Conservation (phyloP, 257 asterid genomes). For the Plantago major region DNA sequence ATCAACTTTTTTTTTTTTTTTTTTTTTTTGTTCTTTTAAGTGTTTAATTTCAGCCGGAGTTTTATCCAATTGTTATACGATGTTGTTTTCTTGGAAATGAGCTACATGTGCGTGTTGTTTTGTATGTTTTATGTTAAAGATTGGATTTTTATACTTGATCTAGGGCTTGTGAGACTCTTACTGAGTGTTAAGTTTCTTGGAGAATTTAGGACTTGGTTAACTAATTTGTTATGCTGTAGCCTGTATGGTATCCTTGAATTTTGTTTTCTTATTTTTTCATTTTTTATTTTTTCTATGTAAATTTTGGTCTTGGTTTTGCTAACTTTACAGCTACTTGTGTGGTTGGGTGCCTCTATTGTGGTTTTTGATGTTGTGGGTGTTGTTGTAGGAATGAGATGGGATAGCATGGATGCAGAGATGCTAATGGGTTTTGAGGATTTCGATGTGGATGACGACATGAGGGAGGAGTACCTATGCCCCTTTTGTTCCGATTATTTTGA, state of each 20-base stretch:
- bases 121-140: neutral
- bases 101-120: neutral
- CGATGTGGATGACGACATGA: slow-evolving; percentile 49
- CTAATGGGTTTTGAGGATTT: slow-evolving; percentile 70
- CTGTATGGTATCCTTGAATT: neutral
- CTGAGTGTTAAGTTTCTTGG: neutral
- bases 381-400: slow-evolving; percentile 48
- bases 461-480: slow-evolving; percentile 70
- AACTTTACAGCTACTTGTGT: neutral
- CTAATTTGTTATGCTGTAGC: neutral
- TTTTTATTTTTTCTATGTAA: neutral
- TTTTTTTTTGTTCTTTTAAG: neutral
- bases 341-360: neutral
- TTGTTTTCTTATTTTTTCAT: neutral
- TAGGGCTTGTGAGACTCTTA: slow-evolving; percentile 4
- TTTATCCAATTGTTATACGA: neutral
- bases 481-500: slow-evolving; percentile 63
- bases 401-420: slow-evolving; percentile 55
- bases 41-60: slow-evolving; percentile 5
- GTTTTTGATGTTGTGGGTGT: slow-evolving; percentile 8
- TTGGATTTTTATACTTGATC: neutral
- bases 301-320: neutral
- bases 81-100: slow-evolving; percentile 5
- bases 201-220: neutral
- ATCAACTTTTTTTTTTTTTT: neutral